A percentile compares a stretch with the other conserved stretches of the same genome.
Conservation (phyloP, 2,329 filamentous ascomycete genomes). For the Paecilomyces formosus region DNA sequence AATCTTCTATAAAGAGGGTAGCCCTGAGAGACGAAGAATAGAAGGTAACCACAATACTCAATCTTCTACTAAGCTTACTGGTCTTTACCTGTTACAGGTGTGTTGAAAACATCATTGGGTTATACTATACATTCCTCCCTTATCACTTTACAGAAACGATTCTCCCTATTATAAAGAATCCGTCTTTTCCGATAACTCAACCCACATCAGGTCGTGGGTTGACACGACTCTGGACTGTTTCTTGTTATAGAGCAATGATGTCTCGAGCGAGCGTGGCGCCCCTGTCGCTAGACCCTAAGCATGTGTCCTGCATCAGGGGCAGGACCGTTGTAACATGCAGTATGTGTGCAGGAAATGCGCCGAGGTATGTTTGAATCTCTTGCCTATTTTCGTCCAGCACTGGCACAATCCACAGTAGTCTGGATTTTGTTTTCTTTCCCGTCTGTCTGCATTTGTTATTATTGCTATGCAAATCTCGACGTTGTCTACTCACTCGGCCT, state of each 20-base stretch:
- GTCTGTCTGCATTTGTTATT: not conserved
- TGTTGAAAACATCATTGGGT: not conserved
- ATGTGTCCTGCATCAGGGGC: slow-evolving; percentile 26
- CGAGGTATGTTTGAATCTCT: slow-evolving; percentile 17
- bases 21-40: not conserved
- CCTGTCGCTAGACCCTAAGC: slow-evolving; percentile 21
- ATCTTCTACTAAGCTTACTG: not conserved
- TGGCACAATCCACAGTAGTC: not conserved
- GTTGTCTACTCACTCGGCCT: not conserved
- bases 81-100: not conserved
- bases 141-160: not conserved
- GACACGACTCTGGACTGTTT: not conserved
- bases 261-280: slow-evolving; percentile 4
- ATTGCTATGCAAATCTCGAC: not conserved
- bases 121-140: not conserved
- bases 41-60: not conserved
- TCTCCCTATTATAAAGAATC: not conserved
- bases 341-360: slow-evolving; percentile 29
- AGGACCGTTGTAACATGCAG: slow-evolving; percentile 25
- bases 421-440: not conserved
- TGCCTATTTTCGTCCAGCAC: not conserved
- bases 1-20: not conserved
- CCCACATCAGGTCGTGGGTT: not conserved
- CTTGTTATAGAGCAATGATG: slow-evolving; percentile 14
- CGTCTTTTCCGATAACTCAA: not conserved